Conservation (phyloP, 1,284 basidiomycete species). For the Marasmius fiardii region DNA sequence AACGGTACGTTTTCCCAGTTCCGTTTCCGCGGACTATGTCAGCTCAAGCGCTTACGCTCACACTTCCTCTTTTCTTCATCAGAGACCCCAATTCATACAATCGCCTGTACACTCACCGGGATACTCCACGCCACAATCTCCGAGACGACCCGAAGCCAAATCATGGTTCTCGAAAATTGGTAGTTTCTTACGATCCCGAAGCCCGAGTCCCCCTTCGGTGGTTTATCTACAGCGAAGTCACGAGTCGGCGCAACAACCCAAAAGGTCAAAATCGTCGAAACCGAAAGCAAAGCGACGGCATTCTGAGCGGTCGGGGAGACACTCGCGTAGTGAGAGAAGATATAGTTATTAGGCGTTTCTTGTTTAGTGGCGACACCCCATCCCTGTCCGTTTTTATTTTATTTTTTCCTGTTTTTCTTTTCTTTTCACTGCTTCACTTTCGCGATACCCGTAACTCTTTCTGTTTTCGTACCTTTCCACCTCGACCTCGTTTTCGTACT, state of each 20-base stretch:
- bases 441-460: background rate
- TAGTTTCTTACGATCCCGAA: background rate
- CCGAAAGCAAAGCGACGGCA: background rate
- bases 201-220: background rate
- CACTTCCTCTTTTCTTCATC: no score
- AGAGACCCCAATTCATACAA: background rate
- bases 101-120: background rate
- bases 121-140: background rate
- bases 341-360: background rate
- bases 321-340: background rate
- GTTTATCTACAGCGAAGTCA: background rate
- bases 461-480: background rate
- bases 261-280: background rate
- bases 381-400: background rate
- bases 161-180: background rate
- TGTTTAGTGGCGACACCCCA: background rate
- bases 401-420: background rate
- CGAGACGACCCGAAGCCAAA: background rate
- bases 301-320: background rate
- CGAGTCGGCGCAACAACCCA: background rate
- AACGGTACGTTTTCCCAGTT: background rate
- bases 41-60: no score
- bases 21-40: no score
- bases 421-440: background rate
- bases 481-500: background rate